Percentiles rank a stretch among this genome's conserved stretches.
Evolutionary conservation across 257 asterid genomes (phyloP).

Genomic region (Craterostigma plantagineum): DNA sequence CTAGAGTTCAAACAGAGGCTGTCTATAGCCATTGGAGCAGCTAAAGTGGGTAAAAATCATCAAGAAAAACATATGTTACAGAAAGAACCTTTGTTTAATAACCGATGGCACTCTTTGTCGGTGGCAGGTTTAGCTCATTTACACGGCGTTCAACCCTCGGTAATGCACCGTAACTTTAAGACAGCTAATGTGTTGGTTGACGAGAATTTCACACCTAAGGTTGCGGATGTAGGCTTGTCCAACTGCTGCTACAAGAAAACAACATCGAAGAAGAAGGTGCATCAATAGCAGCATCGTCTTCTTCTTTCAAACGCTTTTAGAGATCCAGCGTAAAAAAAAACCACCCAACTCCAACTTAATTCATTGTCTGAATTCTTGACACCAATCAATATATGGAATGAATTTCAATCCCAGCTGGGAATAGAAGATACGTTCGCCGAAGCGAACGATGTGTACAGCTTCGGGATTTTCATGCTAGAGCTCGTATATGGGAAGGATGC

Average conservation of each 20-base stretch:
- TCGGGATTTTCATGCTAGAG: slow-evolving; percentile 55
- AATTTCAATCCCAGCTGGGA: no score
- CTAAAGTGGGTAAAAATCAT: slow-evolving; percentile 24
- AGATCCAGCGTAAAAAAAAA: slow-evolving; percentile 60
- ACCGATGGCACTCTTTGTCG: background rate
- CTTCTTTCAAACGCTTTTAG: slow-evolving; percentile 22
- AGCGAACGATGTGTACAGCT: slow-evolving; percentile 48
- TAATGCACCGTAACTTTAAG: slow-evolving; percentile 43
- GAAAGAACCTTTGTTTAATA: background rate
- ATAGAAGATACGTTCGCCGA: slow-evolving; percentile 13
- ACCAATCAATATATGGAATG: slow-evolving; percentile 1
- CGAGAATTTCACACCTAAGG: slow-evolving; percentile 57
- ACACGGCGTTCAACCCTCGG: slow-evolving; percentile 37
- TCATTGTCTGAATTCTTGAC: slow-evolving; percentile 1
- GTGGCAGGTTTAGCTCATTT: slow-evolving; percentile 47
- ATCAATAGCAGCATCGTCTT: slow-evolving; percentile 25
- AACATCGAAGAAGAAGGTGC: slow-evolving; percentile 31
- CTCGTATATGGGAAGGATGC: slow-evolving; percentile 44
- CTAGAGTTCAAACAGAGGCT: slow-evolving; percentile 70
- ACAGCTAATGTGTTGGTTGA: slow-evolving; percentile 67
- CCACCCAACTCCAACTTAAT: no score
- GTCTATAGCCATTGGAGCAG: slow-evolving; percentile 54
- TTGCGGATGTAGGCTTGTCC: slow-evolving; percentile 46
- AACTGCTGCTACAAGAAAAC: slow-evolving; percentile 25
- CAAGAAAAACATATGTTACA: background rate